Conservation (phyloP, 2,329 filamentous ascomycete genomes). For the Ceratocystiopsis sp. region DNA sequence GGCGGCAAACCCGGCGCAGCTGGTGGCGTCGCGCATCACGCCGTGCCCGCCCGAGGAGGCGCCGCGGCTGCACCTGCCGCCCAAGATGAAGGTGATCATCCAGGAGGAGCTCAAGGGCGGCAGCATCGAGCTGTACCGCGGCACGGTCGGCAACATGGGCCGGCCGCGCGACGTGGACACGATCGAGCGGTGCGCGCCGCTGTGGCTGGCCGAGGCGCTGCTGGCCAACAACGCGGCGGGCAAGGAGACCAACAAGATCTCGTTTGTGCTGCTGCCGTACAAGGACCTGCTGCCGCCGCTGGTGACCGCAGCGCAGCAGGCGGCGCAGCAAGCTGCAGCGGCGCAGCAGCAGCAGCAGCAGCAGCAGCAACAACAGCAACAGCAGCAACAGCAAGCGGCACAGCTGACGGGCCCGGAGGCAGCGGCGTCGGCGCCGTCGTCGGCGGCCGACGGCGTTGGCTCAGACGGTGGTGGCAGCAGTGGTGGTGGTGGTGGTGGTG, state of each 20-base stretch:
- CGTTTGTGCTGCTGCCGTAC: slow-evolving; percentile 75
- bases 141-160: slow-evolving; percentile 64
- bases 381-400: slow-evolving; percentile 27
- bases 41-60: slow-evolving; percentile 59
- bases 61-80: slow-evolving; percentile 53
- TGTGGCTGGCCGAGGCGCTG: slow-evolving; percentile 83
- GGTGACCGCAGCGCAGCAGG: slow-evolving; percentile 28
- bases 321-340: background rate
- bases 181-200: slow-evolving; percentile 72
- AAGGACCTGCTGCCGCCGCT: slow-evolving; percentile 59
- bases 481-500: too few relatives aligned
- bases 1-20: slow-evolving; percentile 32
- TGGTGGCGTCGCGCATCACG: slow-evolving; percentile 44
- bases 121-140: slow-evolving; percentile 75
- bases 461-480: too few relatives aligned
- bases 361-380: too few relatives aligned
- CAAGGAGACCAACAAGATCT: slow-evolving; percentile 95
- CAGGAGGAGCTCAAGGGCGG: slow-evolving; percentile 52
- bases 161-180: slow-evolving; percentile 49
- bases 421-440: slow-evolving; percentile 23
- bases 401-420: slow-evolving; percentile 51
- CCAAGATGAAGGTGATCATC: slow-evolving; percentile 48
- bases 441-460: too few relatives aligned
- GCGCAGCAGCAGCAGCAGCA: too few relatives aligned
- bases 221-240: slow-evolving; percentile 63